These are phyloP conservation scores for Cinchona pubescens DNA, from an alignment of 257 asterid species.

Conservation along the genomic window DNA sequence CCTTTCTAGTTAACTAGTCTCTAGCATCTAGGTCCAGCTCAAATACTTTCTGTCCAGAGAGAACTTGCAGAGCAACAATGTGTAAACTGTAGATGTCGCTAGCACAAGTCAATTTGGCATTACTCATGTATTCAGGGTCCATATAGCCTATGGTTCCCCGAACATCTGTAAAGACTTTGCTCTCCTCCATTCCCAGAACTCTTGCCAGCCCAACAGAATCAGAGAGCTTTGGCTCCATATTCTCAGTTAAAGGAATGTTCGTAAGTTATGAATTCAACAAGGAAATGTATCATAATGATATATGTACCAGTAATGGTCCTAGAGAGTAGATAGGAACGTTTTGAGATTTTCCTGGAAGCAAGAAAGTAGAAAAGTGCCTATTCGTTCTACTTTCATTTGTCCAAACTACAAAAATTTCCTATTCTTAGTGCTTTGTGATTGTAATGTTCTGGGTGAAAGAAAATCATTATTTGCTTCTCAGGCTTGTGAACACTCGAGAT, in stretches of 20 bases:
- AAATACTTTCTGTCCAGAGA: conserved; percentile 71
- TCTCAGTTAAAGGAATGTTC: conserved; percentile 68
- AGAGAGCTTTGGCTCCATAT: conserved; percentile 66
- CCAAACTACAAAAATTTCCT: neutral
- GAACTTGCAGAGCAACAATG: conserved; percentile 68
- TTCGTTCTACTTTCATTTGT: neutral
- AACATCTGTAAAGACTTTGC: conserved; percentile 75
- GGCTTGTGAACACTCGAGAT: neutral
- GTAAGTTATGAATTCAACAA: conserved; percentile 47
- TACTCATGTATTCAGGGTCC: conserved; percentile 94
- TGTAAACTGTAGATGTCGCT: conserved; percentile 85
- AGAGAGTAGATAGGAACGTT: neutral
- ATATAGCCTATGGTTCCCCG: conserved; percentile 80
- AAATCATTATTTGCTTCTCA: neutral
- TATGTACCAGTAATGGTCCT: neutral
- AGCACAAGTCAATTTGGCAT: conserved; percentile 76
- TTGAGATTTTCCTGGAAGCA: neutral
- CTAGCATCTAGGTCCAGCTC: conserved; percentile 74
- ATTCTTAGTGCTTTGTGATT: neutral
- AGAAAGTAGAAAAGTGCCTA: neutral
- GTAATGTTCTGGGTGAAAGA: neutral
- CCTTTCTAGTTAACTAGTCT: conserved; percentile 82
- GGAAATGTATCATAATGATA: neutral
- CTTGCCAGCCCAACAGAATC: conserved; percentile 79
- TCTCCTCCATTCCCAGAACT: conserved; percentile 73